Conservation (phyloP, 2,329 filamentous ascomycete species). For the Thielaviopsis ethacetica region DNA sequence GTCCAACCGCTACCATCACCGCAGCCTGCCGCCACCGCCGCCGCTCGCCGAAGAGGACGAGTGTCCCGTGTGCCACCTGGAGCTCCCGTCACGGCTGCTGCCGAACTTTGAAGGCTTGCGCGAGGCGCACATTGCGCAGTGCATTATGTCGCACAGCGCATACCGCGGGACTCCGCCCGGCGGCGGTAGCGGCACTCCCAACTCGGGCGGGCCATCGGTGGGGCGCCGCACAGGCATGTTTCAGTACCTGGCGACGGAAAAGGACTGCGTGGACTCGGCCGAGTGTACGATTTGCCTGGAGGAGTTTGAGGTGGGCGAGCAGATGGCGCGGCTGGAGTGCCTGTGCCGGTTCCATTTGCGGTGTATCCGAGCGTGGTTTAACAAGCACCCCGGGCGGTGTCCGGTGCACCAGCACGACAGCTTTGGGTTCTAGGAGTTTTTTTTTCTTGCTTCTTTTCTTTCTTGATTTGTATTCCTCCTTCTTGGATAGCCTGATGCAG, state of each 20-base stretch:
- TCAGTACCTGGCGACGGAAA: slow-evolving; percentile 47
- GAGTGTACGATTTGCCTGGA: slow-evolving; percentile 55
- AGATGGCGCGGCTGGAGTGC: slow-evolving; percentile 51
- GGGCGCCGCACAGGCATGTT: slow-evolving; percentile 43
- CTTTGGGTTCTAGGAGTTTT: slow-evolving; percentile 28
- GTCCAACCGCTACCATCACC: slow-evolving; percentile 16
- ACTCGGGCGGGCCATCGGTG: slow-evolving; percentile 14
- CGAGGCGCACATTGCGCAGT: slow-evolving; percentile 41
- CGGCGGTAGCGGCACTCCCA: background rate
- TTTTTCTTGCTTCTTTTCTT: background rate
- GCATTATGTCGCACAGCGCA: slow-evolving; percentile 38
- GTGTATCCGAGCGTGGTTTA: slow-evolving; percentile 48
- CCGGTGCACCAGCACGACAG: slow-evolving; percentile 50
- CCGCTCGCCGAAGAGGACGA: slow-evolving; percentile 58
- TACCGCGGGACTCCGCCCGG: slow-evolving; percentile 18
- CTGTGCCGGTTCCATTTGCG: slow-evolving; percentile 46
- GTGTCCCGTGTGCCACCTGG: slow-evolving; percentile 59
- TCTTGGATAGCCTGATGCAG: background rate
- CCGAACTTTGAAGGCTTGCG: slow-evolving; percentile 37
- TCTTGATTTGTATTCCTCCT: background rate
- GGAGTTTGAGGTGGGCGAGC: slow-evolving; percentile 43
- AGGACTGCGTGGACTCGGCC: slow-evolving; percentile 50
- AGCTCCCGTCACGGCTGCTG: slow-evolving; percentile 44
- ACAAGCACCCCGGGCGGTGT: slow-evolving; percentile 43
- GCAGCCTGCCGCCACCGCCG: slow-evolving; percentile 26